Conservation (phyloP, 495 filamentous ascomycete genomes). For the Hypomontagnella monticulosa region DNA sequence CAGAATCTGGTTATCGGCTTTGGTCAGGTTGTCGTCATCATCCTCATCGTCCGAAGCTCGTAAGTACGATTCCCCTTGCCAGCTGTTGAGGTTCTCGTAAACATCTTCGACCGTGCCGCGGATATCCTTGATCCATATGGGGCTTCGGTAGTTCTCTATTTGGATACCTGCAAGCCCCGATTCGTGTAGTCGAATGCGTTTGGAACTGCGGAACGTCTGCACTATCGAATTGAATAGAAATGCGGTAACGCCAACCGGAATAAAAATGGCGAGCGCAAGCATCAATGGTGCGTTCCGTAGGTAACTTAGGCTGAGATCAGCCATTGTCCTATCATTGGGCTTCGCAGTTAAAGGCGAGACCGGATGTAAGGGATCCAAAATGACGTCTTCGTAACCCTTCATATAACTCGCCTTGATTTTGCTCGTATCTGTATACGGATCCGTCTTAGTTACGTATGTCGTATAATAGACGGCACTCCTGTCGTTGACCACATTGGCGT, state of each 20-base stretch:
- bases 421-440: conserved; percentile 77
- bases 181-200: conserved; percentile 80
- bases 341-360: conserved; percentile 58
- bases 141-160: conserved; percentile 73
- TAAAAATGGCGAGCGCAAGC: conserved; percentile 68
- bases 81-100: conserved; percentile 73
- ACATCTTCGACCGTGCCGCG: conserved; percentile 76
- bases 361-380: conserved; percentile 76
- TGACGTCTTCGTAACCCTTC: conserved; percentile 74
- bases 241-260: conserved; percentile 72
- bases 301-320: conserved; percentile 40
- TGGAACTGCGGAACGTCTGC: conserved; percentile 75
- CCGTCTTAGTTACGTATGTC: conserved; percentile 72
- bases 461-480: conserved; percentile 84
- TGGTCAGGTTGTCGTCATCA: conserved; percentile 29
- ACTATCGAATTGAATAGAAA: conserved; percentile 80
- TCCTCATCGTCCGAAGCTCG: conserved; percentile 51
- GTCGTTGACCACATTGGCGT: conserved; percentile 89
- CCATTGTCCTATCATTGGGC: conserved; percentile 38
- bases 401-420: conserved; percentile 75
- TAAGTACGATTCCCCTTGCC: conserved; percentile 70
- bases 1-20: conserved; percentile 39
- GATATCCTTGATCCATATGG: conserved; percentile 76
- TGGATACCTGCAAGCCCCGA: conserved; percentile 71
- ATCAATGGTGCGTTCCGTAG: conserved; percentile 64